These are phyloP conservation scores for Vicia villosa DNA, from an alignment of 306 rosid genomes.

Conservation along the genomic window DNA sequence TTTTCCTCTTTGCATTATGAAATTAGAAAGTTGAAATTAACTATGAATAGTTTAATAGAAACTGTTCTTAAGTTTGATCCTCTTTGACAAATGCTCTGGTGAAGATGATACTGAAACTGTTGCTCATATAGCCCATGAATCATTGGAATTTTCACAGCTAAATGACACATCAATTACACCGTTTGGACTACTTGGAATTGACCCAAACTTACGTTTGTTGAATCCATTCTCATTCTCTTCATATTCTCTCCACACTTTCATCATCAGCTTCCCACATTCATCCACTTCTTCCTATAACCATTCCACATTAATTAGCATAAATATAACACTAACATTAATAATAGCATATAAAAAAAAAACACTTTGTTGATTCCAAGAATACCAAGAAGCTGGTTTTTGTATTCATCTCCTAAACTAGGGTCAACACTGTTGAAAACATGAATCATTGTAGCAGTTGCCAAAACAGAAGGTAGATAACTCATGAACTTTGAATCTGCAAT, in stretches of 20 bases:
- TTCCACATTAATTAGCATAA: not conserved
- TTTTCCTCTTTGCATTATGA: not conserved
- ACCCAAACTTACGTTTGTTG: constrained; percentile 61
- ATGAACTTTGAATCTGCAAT: constrained; percentile 68
- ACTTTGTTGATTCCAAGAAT: constrained; percentile 83
- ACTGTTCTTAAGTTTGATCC: constrained; percentile 50
- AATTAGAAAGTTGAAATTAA: not conserved
- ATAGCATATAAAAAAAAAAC: not conserved
- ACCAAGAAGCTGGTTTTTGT: constrained; percentile 59
- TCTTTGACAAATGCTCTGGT: constrained; percentile 71
- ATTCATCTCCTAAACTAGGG: constrained; percentile 56
- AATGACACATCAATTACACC: constrained; percentile 80
- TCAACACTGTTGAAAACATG: constrained; percentile 65
- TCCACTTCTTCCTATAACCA: constrained; percentile 61
- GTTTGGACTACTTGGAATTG: constrained; percentile 70
- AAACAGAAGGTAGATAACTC: constrained; percentile 72
- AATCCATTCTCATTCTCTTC: constrained; percentile 40
- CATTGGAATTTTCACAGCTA: constrained; percentile 74
- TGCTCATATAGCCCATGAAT: constrained; percentile 57
- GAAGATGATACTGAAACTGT: constrained; percentile 63
- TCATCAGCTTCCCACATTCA: constrained; percentile 57
- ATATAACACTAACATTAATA: not conserved
- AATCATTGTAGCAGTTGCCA: constrained; percentile 80
- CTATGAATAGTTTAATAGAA: constrained; percentile 33
- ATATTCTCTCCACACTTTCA: constrained; percentile 44